Evolutionary conservation across 805 yeast species (phyloP), one percentile per base, ranked within the genome.

Genomic region (Ogataea ganodermae): DNA sequence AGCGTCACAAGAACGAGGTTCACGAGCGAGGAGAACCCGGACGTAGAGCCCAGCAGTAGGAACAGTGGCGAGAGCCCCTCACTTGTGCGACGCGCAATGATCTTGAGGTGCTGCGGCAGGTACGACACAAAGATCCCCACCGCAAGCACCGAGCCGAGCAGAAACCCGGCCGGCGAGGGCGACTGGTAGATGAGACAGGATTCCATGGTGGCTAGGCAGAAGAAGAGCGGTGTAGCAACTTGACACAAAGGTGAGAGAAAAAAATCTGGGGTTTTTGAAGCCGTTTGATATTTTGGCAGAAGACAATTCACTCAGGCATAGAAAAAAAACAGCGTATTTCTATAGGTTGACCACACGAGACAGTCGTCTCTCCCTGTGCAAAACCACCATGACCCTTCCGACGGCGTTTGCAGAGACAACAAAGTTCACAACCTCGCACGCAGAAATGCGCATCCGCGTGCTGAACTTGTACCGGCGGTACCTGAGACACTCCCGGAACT

Each of bases 381-480:
- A 18, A 22, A 4, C 22, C 49, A 53, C 13, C 16, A 67, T 67
- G 78, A 87, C 91, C 18, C 70, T 80, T 39, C 83, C 96, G 22
- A 88, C 96, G 9, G 89, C 88, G 51, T 86, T 86, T 69, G 95
- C 96, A 13, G 88, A 84, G 68, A 79, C 92, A 33, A 83, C 94
- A 22, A 82, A 80, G 63, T 79, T 83, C 60, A 77, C 88, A 48
- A 75, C 78, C 51, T 71, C 81, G 39, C 73, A 75, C 40, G 73
- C 77, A 1, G 91, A 86, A 47, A 75, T 88, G 72, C 73, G 83
- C 56, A 62, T 63, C 53, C 75, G 90, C 37, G 85, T 86, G 24
- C 73, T 89, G 49, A 77, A 78, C 50, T 75, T 88, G 50, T 89
- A 89, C 76, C 80, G 96, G 55, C 78, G 80, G 64, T 89, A 77